Conservation (phyloP, 345 rosid genomes). For the Brassica carinata region DNA sequence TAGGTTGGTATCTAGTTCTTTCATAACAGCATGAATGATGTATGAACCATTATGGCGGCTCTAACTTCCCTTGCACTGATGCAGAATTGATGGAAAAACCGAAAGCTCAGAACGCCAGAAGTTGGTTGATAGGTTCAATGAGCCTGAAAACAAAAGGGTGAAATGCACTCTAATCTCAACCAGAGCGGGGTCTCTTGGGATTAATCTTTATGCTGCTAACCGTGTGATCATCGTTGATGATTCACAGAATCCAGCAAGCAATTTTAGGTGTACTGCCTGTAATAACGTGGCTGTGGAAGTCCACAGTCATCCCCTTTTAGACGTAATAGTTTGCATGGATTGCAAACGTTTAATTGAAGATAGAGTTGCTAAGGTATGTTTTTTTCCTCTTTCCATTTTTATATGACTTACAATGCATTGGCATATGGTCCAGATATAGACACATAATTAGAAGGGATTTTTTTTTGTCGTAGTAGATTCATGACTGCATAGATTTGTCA, state of each 20-base stretch:
- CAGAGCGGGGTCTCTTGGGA: constrained; percentile 97
- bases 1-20: constrained; percentile 60
- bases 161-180: constrained; percentile 96
- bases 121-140: constrained; percentile 92
- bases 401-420: neutral
- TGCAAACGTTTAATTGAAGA: constrained; percentile 75
- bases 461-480: constrained; percentile 1
- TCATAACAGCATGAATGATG: neutral
- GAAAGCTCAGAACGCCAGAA: constrained; percentile 97
- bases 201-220: constrained; percentile 96
- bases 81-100: constrained; percentile 96
- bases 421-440: constrained; percentile 22
- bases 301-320: constrained; percentile 76
- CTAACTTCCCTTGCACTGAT: constrained; percentile 25
- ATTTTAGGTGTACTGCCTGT: constrained; percentile 82
- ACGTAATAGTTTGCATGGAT: constrained; percentile 82
- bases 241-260: constrained; percentile 41
- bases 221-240: constrained; percentile 82
- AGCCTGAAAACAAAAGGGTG: constrained; percentile 76
- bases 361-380: constrained; percentile 72
- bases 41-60: constrained; percentile 20
- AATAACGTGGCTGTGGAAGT: constrained; percentile 60
- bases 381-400: constrained; percentile 16
- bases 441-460: neutral
- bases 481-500: neutral